These are phyloP conservation scores for Sclerotinia nivalis DNA, from an alignment of 2,329 filamentous ascomycete species.

Conservation along the genomic window DNA sequence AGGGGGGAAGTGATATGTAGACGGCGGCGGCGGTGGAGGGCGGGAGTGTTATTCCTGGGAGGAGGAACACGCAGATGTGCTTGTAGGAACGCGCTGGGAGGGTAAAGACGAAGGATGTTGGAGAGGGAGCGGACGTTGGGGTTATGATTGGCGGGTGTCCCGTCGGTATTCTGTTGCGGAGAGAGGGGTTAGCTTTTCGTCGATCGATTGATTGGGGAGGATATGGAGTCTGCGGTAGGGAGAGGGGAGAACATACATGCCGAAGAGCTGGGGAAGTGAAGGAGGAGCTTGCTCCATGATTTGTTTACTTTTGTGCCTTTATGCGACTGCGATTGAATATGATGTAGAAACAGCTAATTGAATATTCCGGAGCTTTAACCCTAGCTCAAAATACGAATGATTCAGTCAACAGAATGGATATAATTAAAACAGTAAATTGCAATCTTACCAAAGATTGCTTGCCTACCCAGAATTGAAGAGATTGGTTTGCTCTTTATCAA, in stretches of 20 bases:
- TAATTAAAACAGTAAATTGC: too few relatives aligned
- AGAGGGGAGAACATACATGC: slow-evolving; percentile 30
- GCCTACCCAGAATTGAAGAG: not conserved
- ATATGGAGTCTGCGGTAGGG: too few relatives aligned
- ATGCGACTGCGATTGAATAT: slow-evolving; percentile 4
- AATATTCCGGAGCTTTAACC: not conserved
- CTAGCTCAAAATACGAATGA: not conserved
- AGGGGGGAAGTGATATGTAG: slow-evolving; percentile 69
- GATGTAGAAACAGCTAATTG: not conserved
- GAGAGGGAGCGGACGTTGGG: slow-evolving; percentile 55
- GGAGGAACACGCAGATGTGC: slow-evolving; percentile 85
- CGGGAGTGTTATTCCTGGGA: slow-evolving; percentile 73
- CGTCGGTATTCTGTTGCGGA: slow-evolving; percentile 50
- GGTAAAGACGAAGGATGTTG: slow-evolving; percentile 58
- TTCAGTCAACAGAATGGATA: not conserved
- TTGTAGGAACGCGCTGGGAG: slow-evolving; percentile 60
- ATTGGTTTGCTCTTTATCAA: not conserved
- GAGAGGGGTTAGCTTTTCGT: not conserved
- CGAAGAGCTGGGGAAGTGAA: slow-evolving; percentile 37
- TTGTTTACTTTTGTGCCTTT: not conserved
- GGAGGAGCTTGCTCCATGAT: slow-evolving; percentile 22
- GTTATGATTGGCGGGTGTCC: slow-evolving; percentile 58
- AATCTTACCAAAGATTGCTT: not conserved
- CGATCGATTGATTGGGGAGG: not conserved
- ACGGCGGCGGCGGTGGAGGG: slow-evolving; percentile 80